phyloP scores from a whole-genome alignment of 495 filamentous ascomycete genomes.

The Immersiella caudata region DNA sequence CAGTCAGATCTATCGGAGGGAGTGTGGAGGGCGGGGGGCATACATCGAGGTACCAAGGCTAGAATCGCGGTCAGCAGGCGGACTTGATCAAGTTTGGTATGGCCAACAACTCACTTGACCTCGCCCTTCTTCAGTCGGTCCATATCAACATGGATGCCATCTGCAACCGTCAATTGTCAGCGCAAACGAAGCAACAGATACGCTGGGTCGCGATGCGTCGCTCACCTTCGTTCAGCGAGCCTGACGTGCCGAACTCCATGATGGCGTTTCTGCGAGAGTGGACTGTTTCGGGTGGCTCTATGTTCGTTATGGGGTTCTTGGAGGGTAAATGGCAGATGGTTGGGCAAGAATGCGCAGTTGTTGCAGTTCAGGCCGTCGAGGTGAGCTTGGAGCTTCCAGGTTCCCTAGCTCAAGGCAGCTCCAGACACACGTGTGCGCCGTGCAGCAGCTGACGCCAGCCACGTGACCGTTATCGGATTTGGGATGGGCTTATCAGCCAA shows the following conservation, averaged over 20 bases:
- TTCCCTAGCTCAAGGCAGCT: slow-evolving; percentile 53
- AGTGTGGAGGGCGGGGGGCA: slow-evolving; percentile 39
- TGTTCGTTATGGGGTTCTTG: neutral
- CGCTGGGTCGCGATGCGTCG: slow-evolving; percentile 27
- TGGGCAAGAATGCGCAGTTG: slow-evolving; percentile 22
- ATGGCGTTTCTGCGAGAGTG: slow-evolving; percentile 21
- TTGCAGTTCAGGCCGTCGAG: slow-evolving; percentile 11
- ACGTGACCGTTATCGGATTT: slow-evolving; percentile 33
- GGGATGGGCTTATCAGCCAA: slow-evolving; percentile 20
- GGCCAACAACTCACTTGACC: slow-evolving; percentile 66
- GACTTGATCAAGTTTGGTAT: neutral
- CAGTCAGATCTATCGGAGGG: slow-evolving; percentile 17
- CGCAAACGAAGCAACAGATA: neutral
- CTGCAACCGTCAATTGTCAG: slow-evolving; percentile 51
- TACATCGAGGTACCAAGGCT: slow-evolving; percentile 98
- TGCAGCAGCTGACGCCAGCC: slow-evolving; percentile 21
- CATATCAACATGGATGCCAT: slow-evolving; percentile 99
- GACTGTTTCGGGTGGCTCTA: neutral
- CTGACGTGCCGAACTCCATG: slow-evolving; percentile 67
- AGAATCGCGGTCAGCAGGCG: slow-evolving; percentile 30
- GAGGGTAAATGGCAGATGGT: slow-evolving; percentile 6
- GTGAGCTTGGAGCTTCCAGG: slow-evolving; percentile 32
- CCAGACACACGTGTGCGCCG: slow-evolving; percentile 41
- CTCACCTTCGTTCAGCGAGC: slow-evolving; percentile 72
- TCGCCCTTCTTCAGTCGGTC: slow-evolving; percentile 64